These are phyloP conservation scores for Pestalotiopsis sp. DNA, from an alignment of 2,329 filamentous ascomycete genomes.

Conservation along the genomic window DNA sequence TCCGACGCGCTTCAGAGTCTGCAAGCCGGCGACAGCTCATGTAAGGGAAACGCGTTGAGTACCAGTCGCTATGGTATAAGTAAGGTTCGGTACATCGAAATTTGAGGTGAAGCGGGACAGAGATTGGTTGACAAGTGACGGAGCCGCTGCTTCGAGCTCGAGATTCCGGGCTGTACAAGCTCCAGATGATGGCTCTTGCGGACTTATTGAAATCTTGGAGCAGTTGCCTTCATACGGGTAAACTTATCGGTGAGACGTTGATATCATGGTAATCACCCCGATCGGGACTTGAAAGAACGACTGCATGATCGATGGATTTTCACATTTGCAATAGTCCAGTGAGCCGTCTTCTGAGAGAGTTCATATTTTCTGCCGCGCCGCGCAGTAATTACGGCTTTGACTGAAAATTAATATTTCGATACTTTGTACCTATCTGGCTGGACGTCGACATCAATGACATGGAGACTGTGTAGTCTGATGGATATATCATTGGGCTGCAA, in stretches of 20 bases:
- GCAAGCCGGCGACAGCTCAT: too few relatives aligned
- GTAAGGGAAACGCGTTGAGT: neutral
- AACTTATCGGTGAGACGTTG: neutral
- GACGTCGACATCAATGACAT: neutral
- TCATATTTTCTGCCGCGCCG: too few relatives aligned
- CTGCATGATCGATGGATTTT: neutral
- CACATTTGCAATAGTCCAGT: too few relatives aligned
- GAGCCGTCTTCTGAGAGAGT: too few relatives aligned
- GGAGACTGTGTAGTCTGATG: neutral
- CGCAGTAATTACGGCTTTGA: too few relatives aligned
- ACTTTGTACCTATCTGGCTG: too few relatives aligned
- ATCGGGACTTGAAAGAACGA: neutral
- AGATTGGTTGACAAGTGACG: neutral
- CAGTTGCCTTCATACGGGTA: neutral
- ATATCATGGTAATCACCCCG: neutral
- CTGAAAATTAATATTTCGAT: too few relatives aligned
- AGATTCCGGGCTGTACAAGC: neutral
- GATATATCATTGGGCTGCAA: neutral
- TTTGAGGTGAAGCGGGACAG: neutral
- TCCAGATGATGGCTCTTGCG: neutral
- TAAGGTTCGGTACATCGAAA: neutral
- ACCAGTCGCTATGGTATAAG: neutral
- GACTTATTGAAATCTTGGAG: neutral
- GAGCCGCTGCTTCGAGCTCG: neutral
- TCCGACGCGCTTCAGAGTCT: too few relatives aligned